Percentiles rank a stretch among this genome's conserved stretches.
phyloP scores from a whole-genome alignment of 2,329 filamentous ascomycete species.

The Neurospora crassa region DNA sequence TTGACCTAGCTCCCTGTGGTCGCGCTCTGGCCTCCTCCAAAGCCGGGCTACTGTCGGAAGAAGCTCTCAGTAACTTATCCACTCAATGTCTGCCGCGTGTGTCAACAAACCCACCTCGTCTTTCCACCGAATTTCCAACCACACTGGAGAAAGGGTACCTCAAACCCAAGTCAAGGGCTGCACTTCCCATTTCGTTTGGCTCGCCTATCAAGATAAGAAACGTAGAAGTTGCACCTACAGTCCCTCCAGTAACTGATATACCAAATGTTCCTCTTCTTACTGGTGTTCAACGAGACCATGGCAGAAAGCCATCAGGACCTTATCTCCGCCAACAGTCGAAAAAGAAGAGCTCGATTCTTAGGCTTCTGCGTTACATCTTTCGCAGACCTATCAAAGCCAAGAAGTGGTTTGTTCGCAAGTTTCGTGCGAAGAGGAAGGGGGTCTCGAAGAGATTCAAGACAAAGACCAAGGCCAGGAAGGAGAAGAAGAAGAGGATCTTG shows the following conservation, averaged over 20 bases:
- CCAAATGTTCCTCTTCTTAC: neutral
- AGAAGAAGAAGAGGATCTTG: neutral
- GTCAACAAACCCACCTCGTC: conserved; percentile 2
- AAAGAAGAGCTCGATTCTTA: neutral
- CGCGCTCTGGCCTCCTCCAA: neutral
- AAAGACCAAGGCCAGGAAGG: neutral
- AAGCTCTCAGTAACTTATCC: conserved; percentile 7
- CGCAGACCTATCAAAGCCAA: conserved; percentile 7
- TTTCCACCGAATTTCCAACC: neutral
- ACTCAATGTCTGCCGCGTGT: conserved; percentile 11
- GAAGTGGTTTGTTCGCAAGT: conserved; percentile 11
- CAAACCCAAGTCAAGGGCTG: neutral
- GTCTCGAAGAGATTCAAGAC: conserved; percentile 4
- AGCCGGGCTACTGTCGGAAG: neutral
- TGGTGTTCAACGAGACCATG: neutral
- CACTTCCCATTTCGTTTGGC: neutral
- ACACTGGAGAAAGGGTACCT: neutral
- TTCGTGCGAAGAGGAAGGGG: conserved; percentile 10
- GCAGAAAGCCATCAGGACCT: neutral
- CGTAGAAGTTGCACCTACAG: neutral
- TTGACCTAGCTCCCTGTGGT: neutral
- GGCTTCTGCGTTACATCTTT: neutral
- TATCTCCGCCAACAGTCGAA: neutral
- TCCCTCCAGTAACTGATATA: neutral
- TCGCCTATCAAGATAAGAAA: neutral